Conservation (phyloP, 2,329 filamentous ascomycete genomes). For the Aquanectria penicillioides region DNA sequence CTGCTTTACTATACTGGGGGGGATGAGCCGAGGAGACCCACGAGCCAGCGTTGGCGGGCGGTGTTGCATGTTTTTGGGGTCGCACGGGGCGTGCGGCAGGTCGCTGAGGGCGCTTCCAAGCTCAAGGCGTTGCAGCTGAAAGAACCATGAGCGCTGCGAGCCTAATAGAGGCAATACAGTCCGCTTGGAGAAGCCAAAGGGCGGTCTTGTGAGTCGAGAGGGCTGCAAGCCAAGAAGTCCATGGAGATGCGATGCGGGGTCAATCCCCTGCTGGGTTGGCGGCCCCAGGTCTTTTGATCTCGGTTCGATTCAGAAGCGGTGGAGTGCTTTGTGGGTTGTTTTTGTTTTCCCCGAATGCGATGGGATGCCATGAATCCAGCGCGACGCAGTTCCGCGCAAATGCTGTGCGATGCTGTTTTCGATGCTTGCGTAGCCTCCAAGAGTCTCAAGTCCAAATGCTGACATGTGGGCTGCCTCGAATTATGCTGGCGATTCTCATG, state of each 20-base stretch:
- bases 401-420: too few relatives aligned
- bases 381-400: too few relatives aligned
- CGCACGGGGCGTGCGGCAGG: too few relatives aligned
- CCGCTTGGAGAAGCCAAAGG: background rate
- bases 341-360: too few relatives aligned
- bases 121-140: background rate
- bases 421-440: too few relatives aligned
- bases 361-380: too few relatives aligned
- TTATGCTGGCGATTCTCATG: too few relatives aligned
- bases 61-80: background rate
- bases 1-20: conserved; percentile 7
- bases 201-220: background rate
- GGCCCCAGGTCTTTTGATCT: conserved; percentile 12
- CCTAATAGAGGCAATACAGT: background rate
- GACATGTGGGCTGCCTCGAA: too few relatives aligned
- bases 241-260: conserved; percentile 21
- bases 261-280: background rate
- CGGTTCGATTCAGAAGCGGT: conserved; percentile 14
- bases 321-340: too few relatives aligned
- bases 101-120: too few relatives aligned
- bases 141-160: background rate
- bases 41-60: background rate
- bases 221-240: conserved; percentile 6
- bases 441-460: too few relatives aligned
- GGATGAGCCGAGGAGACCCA: conserved; percentile 11